Percentiles rank a stretch among this genome's conserved stretches.
Conservation (phyloP, 2,329 filamentous ascomycete genomes). For the Neurospora sp. region DNA sequence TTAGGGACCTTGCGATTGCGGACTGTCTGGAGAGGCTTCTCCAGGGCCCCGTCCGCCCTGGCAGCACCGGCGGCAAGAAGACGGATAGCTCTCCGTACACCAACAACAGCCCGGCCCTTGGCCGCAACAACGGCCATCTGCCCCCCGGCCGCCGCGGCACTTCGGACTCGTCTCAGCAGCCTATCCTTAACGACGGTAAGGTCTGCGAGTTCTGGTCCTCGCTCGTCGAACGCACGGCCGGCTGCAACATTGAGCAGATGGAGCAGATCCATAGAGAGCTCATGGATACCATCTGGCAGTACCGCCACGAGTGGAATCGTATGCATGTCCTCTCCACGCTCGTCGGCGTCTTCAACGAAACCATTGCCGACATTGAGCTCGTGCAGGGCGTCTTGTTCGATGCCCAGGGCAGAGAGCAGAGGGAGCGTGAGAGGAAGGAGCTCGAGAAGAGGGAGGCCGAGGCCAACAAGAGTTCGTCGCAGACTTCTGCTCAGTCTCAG, state of each 20-base stretch:
- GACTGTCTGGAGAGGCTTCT: neutral
- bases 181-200: conserved; percentile 36
- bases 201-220: conserved; percentile 50
- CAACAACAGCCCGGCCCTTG: conserved; percentile 19
- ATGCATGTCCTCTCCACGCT: conserved; percentile 52
- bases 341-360: conserved; percentile 63
- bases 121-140: conserved; percentile 6
- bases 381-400: conserved; percentile 20
- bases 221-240: conserved; percentile 59
- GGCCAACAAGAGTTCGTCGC: neutral
- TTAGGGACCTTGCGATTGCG: neutral
- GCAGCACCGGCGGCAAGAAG: conserved; percentile 9
- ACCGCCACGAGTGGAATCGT: conserved; percentile 74
- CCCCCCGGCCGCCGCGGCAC: neutral
- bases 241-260: conserved; percentile 83
- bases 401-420: conserved; percentile 5
- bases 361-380: conserved; percentile 23
- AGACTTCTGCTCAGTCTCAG: neutral
- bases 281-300: conserved; percentile 84
- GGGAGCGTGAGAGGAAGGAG: neutral
- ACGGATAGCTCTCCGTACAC: conserved; percentile 7
- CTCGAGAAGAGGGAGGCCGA: neutral
- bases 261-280: conserved; percentile 86
- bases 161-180: conserved; percentile 30
- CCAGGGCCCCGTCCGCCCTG: conserved; percentile 6